These are phyloP conservation scores for Keithomyces neogunnii DNA, from an alignment of 2,329 filamentous ascomycete genomes.

Conservation along the genomic window DNA sequence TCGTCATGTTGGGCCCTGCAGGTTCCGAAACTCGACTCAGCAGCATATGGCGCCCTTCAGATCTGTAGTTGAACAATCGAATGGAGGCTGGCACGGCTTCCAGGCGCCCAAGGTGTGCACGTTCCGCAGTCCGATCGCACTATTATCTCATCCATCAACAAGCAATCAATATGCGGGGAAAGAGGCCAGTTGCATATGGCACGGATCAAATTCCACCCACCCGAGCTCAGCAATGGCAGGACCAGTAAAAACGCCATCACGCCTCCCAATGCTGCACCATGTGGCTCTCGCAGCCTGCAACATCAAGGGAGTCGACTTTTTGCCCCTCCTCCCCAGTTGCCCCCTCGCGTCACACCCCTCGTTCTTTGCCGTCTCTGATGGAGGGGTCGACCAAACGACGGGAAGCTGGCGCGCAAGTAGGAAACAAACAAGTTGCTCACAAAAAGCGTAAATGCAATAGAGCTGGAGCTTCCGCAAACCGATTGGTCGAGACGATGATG, in stretches of 20 bases:
- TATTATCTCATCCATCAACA: not conserved
- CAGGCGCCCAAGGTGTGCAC: not conserved
- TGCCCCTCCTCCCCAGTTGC: not conserved
- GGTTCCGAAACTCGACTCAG: too few species aligned
- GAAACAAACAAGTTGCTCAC: not conserved
- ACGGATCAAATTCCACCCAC: not conserved
- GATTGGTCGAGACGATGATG: too few species aligned
- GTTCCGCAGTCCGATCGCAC: not conserved
- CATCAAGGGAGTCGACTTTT: not conserved
- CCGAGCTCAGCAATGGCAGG: too few species aligned
- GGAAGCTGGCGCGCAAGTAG: not conserved
- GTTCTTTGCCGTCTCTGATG: not conserved
- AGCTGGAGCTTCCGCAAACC: too few species aligned
- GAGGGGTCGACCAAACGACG: not conserved
- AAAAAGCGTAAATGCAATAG: not conserved
- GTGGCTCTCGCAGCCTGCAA: not conserved
- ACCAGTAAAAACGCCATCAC: too few species aligned
- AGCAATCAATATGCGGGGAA: too few species aligned
- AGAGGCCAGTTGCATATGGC: not conserved
- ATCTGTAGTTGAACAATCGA: not conserved
- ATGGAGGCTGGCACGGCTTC: not conserved
- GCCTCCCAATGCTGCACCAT: too few species aligned
- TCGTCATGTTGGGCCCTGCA: too few species aligned
- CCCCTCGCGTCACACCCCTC: constrained; percentile 3
- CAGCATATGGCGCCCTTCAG: not conserved